Base-by-base conservation (phyloP, 495 filamentous ascomycete genomes). In the Wilcoxina mikolae region DNA sequence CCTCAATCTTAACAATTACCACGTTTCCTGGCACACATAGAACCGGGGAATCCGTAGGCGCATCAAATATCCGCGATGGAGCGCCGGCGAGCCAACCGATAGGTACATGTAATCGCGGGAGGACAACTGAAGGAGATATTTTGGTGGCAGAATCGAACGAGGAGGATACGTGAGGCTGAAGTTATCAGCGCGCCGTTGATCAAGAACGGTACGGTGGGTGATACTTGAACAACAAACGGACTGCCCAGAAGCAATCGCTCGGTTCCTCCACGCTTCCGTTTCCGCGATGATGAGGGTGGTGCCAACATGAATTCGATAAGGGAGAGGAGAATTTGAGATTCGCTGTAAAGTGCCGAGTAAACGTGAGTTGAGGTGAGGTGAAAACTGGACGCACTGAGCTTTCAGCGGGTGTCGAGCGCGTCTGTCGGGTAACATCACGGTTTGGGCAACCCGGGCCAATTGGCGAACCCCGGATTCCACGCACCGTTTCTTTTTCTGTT, bases 61-160 rank as follows among this genome's bases (percentile, higher is more conserved):
- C 45, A 17, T 64, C 56, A 23, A 66, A 66, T 17, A 66, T 49
- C 42, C 63, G 63, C 17, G 63, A 58, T 17, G 64, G 63, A 11
- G 56, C 47, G 4, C 64, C 64, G 35, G 59, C 44, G 26, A 66
- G 62, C 64, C 64, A 66, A 28, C 55, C 51, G 11, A 66, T 51
- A 9, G 64, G 64, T 10, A 66, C 49, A 45, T 60, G 61, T 17
- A 53, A 38, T 5, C 59, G 63, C 26, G 64, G 63, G 20, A 66
- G 54, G 27, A 56, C 33, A 23, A 66, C 60, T 18, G 63, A 53
- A 20, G 64, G 64, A 17, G 63, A 64, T 44, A 66, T 52, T 56
- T 51, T 57, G 20, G 65, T 44, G 20, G 57, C 45, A 29, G 53
- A 41, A 33, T 66, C 63, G 35, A 66, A 66, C 28, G 61, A 52